Evolutionary conservation across 106 monocot species (phyloP).

Genomic region (Acanthochlamys bracteata): DNA sequence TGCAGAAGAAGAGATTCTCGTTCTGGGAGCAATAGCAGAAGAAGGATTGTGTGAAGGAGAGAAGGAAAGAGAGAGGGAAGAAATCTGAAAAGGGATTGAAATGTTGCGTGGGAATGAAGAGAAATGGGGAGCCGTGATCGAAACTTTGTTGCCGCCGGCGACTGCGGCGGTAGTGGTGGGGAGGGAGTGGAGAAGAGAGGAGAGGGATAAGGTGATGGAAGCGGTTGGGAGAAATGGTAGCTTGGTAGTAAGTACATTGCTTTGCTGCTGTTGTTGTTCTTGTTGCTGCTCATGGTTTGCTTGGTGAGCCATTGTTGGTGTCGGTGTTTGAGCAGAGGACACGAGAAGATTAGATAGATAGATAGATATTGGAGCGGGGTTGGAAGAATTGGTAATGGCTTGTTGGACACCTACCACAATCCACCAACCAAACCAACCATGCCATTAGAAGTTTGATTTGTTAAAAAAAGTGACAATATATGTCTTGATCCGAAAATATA

Average conservation of each 20-base stretch:
- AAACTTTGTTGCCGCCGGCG: conserved; percentile 43
- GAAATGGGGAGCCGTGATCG: conserved; percentile 43
- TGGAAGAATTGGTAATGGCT: too few relatives aligned
- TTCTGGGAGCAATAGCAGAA: not conserved
- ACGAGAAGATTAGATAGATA: not conserved
- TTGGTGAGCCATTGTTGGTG: not conserved
- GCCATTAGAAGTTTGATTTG: too few relatives aligned
- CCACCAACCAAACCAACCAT: too few relatives aligned
- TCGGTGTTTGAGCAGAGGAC: not conserved
- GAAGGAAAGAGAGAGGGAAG: conserved; percentile 14
- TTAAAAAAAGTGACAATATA: too few relatives aligned
- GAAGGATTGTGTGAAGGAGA: not conserved
- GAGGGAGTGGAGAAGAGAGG: conserved; percentile 17
- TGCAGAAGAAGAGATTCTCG: conserved; percentile 7
- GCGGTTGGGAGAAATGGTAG: not conserved
- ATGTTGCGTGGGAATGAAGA: not conserved
- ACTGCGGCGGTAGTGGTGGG: conserved; percentile 17
- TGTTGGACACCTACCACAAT: too few relatives aligned
- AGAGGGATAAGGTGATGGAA: conserved; percentile 15
- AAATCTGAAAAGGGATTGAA: not conserved
- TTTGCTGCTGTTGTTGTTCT: not conserved
- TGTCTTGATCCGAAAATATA: too few relatives aligned
- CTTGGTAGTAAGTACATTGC: not conserved
- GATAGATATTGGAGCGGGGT: not conserved
- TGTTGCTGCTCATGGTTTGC: not conserved